Conservation (phyloP, 208 protist species). For the Trypanosomatidae sp. region DNA sequence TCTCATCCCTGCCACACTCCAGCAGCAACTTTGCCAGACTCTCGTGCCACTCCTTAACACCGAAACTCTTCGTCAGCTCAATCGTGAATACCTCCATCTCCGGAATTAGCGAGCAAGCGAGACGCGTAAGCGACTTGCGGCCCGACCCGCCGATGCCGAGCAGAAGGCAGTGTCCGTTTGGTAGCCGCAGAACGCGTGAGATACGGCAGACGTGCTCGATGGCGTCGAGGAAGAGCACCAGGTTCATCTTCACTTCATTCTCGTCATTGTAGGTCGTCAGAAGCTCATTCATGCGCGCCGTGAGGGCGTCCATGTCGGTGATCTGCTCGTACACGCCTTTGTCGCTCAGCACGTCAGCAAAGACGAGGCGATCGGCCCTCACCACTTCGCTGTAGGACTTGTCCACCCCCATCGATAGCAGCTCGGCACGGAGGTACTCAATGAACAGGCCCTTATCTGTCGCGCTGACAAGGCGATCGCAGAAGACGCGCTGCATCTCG, state of each 20-base stretch:
- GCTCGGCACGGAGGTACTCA: constrained; percentile 65
- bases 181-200: constrained; percentile 92
- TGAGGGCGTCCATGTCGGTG: constrained; percentile 78
- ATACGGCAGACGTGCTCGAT: constrained; percentile 97
- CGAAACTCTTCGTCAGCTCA: constrained; percentile 97
- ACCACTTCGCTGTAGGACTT: constrained; percentile 62
- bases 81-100: constrained; percentile 96
- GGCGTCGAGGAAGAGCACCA: constrained; percentile 97
- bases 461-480: constrained; percentile 93
- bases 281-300: constrained; percentile 75
- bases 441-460: constrained; percentile 88
- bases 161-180: constrained; percentile 95
- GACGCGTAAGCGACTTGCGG: constrained; percentile 93
- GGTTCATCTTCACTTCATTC: constrained; percentile 92
- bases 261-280: constrained; percentile 94
- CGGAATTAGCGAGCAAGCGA: constrained; percentile 94
- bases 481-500: constrained; percentile 95
- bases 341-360: constrained; percentile 90
- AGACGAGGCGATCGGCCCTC: constrained; percentile 90
- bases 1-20: constrained; percentile 95
- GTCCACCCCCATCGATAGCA: constrained; percentile 59
- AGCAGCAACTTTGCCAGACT: constrained; percentile 93
- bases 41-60: constrained; percentile 96
- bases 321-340: constrained; percentile 91
- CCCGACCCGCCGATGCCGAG: constrained; percentile 98